Conservation (phyloP, 345 rosid genomes). For the Hirschfeldia incana region DNA sequence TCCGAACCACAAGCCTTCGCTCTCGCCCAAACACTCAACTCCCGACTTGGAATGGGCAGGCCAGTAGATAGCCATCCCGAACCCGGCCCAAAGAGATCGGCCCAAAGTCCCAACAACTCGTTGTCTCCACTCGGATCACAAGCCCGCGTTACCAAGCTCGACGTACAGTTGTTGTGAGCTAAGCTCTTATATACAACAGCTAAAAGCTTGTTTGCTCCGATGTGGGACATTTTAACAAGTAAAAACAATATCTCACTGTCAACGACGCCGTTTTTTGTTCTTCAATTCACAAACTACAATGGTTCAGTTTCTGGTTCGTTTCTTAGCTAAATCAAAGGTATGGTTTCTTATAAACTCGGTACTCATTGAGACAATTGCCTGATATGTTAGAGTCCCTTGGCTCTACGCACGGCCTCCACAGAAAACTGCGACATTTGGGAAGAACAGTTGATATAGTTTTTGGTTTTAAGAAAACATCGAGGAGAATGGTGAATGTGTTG, state of each 20-base stretch:
- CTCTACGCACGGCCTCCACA: not conserved
- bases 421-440: not conserved
- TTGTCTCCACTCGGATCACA: constrained; percentile 8
- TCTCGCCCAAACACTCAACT: not conserved
- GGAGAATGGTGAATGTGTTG: too few relatives aligned
- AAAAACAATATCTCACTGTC: not conserved
- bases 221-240: constrained; percentile 3
- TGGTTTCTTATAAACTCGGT: not conserved
- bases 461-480: too few relatives aligned
- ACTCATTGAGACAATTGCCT: not conserved
- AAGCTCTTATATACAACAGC: not conserved
- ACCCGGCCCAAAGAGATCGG: not conserved
- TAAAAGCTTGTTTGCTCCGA: not conserved
- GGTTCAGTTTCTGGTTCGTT: not conserved
- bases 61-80: not conserved
- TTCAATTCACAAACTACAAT: not conserved
- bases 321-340: not conserved
- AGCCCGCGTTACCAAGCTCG: not conserved
- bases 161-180: not conserved
- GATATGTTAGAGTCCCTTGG: too few relatives aligned
- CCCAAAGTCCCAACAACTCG: constrained; percentile 2
- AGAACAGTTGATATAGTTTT: too few relatives aligned
- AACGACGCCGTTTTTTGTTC: not conserved
- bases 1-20: constrained; percentile 25
- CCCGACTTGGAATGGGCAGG: constrained; percentile 46